Conservation (phyloP, 352 stramenopile genomes). For the Phytophthora hybrid region DNA sequence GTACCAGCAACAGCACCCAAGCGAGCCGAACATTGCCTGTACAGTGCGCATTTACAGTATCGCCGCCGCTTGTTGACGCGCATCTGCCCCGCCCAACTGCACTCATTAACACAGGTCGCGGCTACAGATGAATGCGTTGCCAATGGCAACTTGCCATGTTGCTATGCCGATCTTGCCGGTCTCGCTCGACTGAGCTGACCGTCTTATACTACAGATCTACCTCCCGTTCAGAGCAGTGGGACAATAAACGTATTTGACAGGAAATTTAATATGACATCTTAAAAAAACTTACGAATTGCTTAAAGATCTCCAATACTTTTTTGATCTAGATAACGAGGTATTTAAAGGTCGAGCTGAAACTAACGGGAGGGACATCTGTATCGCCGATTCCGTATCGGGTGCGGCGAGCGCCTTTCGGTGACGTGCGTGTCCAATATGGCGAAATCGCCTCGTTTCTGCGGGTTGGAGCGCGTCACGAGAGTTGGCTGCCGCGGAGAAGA, state of each 20-base stretch:
- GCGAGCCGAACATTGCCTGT: background rate
- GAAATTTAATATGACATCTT: no score
- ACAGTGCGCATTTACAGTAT: background rate
- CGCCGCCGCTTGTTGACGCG: background rate
- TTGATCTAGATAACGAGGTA: no score
- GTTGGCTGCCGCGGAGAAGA: slow-evolving; percentile 33
- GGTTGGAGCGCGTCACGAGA: slow-evolving; percentile 28
- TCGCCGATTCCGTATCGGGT: background rate
- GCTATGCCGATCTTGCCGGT: slow-evolving; percentile 22
- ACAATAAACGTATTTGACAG: no score
- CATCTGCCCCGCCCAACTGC: background rate
- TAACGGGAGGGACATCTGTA: no score
- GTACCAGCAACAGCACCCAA: background rate
- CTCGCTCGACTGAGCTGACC: slow-evolving; percentile 35
- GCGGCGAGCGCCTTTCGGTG: slow-evolving; percentile 32
- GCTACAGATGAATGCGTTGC: background rate
- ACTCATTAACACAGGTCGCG: background rate
- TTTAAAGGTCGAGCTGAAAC: no score
- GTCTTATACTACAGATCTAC: background rate
- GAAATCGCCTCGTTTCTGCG: slow-evolving; percentile 46
- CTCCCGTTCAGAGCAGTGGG: no score
- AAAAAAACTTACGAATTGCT: no score
- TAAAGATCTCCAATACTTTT: no score
- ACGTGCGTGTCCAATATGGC: slow-evolving; percentile 45
- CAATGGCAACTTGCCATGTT: no score